Evolutionary conservation across 352 stramenopile species (phyloP).

Genomic region (Pythium rishiriense): DNA sequence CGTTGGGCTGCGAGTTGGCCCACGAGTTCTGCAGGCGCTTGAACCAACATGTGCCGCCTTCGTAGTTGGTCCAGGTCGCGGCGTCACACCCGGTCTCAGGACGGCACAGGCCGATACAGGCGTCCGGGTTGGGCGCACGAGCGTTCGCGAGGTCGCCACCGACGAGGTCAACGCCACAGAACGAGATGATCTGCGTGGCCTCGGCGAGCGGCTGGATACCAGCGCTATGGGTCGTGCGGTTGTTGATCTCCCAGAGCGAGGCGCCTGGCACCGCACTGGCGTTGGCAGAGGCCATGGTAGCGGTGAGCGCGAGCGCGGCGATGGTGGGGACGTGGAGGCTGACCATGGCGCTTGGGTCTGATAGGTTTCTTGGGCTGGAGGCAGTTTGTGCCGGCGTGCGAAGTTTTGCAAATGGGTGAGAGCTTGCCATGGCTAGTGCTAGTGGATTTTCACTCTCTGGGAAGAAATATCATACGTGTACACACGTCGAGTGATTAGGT

Average conservation of each 20-base stretch:
- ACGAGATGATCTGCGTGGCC: background rate
- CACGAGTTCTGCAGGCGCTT: slow-evolving; percentile 1
- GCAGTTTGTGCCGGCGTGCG: too few relatives aligned
- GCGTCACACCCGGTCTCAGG: background rate
- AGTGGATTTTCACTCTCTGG: too few relatives aligned
- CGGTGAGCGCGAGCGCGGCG: background rate
- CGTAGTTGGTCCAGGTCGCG: slow-evolving; percentile 11
- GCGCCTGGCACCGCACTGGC: background rate
- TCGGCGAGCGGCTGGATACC: background rate
- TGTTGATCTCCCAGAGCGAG: background rate
- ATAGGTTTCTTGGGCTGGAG: too few relatives aligned
- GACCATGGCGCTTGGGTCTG: background rate
- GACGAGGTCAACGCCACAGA: slow-evolving; percentile 3
- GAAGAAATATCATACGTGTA: too few relatives aligned
- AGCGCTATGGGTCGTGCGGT: background rate
- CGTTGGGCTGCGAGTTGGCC: background rate
- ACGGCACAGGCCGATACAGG: background rate
- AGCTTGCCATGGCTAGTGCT: too few relatives aligned
- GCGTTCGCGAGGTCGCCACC: slow-evolving; percentile 2
- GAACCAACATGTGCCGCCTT: slow-evolving; percentile 16
- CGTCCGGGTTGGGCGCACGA: background rate
- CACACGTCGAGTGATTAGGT: too few relatives aligned
- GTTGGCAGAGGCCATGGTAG: background rate
- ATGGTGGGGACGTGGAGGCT: background rate
- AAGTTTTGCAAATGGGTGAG: too few relatives aligned